phyloP scores from a whole-genome alignment of 2,329 filamentous ascomycete species.

The Xylariaceae sp. region DNA sequence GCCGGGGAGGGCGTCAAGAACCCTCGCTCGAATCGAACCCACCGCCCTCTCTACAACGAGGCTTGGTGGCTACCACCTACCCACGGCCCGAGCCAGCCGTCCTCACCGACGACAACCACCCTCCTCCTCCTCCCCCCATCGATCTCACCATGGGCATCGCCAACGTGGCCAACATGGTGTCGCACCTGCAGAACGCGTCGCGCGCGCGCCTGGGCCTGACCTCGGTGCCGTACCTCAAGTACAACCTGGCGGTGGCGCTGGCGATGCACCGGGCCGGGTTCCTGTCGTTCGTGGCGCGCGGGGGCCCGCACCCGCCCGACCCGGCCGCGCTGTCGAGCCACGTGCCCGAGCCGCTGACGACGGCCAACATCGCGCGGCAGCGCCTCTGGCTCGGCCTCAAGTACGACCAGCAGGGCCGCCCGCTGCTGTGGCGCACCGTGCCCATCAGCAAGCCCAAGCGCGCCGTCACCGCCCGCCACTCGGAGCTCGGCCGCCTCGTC shows the following conservation, averaged over 20 bases:
- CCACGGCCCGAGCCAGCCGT: too few species aligned
- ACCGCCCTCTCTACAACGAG: too few species aligned
- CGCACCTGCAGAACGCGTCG: conserved; percentile 84
- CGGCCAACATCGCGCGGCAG: conserved; percentile 63
- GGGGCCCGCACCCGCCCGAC: conserved; percentile 48
- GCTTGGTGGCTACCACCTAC: too few species aligned
- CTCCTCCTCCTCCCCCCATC: too few species aligned
- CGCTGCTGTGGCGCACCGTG: conserved; percentile 62
- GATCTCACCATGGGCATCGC: conserved; percentile 56
- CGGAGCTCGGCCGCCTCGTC: conserved; percentile 56
- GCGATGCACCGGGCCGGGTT: conserved; percentile 78
- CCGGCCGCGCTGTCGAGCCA: conserved; percentile 35
- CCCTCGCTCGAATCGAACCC: too few species aligned
- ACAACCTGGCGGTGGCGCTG: conserved; percentile 68
- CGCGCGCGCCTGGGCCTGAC: conserved; percentile 78
- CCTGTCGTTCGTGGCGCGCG: conserved; percentile 69
- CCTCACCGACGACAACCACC: too few species aligned
- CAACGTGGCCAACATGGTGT: conserved; percentile 73
- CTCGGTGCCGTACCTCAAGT: conserved; percentile 71
- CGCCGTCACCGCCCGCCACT: conserved; percentile 56
- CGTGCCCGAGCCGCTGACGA: conserved; percentile 53
- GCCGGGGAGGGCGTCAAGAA: too few species aligned
- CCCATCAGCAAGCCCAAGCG: conserved; percentile 69
- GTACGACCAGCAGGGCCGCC: conserved; percentile 70
- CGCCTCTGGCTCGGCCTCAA: conserved; percentile 86